Conservation (phyloP, 2,329 filamentous ascomycete genomes). For the Botrytis tulipae region DNA sequence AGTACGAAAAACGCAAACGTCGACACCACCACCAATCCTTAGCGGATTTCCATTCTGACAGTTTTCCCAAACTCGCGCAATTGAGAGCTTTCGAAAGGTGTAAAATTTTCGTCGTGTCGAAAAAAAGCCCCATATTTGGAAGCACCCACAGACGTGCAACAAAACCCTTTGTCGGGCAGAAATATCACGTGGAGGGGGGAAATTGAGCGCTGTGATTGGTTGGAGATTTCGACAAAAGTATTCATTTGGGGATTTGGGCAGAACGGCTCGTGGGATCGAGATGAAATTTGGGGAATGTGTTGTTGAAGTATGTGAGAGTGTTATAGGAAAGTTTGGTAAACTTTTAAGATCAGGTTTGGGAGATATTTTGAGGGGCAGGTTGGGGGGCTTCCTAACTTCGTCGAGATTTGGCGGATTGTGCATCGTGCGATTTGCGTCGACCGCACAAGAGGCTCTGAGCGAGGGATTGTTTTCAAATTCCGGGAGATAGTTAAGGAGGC, state of each 20-base stretch:
- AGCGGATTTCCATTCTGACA: not conserved
- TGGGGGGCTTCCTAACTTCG: not conserved
- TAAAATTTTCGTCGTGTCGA: not conserved
- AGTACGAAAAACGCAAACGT: not conserved
- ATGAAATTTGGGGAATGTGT: rapidly evolving
- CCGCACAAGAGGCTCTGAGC: not conserved
- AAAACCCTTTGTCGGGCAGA: not conserved
- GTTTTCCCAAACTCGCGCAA: conserved; percentile 13
- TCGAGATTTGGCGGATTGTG: not conserved
- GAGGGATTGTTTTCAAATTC: not conserved
- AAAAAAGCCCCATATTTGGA: not conserved
- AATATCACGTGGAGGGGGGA: not conserved
- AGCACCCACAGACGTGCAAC: conserved; percentile 10
- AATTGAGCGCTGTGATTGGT: conserved; percentile 4
- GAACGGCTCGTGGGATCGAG: too few species aligned
- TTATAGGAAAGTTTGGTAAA: not conserved
- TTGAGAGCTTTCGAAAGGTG: not conserved
- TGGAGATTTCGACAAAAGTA: not conserved
- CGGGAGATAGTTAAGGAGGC: rapidly evolving
- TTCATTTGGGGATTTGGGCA: not conserved
- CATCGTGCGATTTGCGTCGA: not conserved
- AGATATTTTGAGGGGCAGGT: not conserved
- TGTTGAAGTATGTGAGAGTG: rapidly evolving
- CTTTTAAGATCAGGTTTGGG: conserved; percentile 3
- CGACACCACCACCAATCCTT: not conserved